phyloP scores from a whole-genome alignment of 2,329 filamentous ascomycete species.

The Macrophomina tecta region DNA sequence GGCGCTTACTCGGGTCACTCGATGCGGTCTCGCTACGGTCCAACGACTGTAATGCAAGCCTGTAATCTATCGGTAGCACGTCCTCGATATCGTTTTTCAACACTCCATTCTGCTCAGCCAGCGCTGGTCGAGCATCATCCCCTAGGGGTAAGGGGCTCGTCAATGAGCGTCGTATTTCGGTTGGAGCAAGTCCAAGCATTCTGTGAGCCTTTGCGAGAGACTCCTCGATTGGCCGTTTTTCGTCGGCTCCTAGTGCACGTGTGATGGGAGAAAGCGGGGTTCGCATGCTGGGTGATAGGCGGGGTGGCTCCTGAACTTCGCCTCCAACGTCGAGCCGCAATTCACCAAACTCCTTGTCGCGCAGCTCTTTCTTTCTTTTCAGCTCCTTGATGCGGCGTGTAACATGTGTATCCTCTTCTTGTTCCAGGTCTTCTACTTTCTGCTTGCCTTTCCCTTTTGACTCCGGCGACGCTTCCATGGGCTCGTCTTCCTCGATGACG shows the following conservation, averaged over 20 bases:
- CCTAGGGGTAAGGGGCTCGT: constrained; percentile 26
- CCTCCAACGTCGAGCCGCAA: constrained; percentile 34
- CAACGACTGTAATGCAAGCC: constrained; percentile 44
- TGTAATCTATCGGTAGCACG: constrained; percentile 47
- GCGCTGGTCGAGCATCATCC: constrained; percentile 11
- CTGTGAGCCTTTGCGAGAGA: constrained; percentile 49
- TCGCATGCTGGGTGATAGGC: constrained; percentile 21
- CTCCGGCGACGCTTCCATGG: constrained; percentile 33
- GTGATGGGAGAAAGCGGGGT: constrained; percentile 25
- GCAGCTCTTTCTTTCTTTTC: constrained; percentile 62
- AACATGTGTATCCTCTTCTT: constrained; percentile 60
- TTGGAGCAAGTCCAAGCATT: constrained; percentile 45
- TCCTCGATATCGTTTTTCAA: constrained; percentile 9
- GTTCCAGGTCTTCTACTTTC: constrained; percentile 22
- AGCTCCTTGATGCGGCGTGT: constrained; percentile 64
- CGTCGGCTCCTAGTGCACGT: constrained; percentile 16
- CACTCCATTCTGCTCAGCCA: constrained; percentile 17
- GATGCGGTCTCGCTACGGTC: constrained; percentile 18
- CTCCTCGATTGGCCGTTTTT: constrained; percentile 31
- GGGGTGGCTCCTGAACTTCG: constrained; percentile 15
- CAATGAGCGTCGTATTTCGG: constrained; percentile 30
- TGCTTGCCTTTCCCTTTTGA: constrained; percentile 33
- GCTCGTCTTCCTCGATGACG: constrained; percentile 37
- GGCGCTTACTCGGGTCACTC: constrained; percentile 18
- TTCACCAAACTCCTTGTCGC: constrained; percentile 51